A percentile compares a stretch with the other conserved stretches of the same genome.
These are phyloP conservation scores for Picea sitchensis DNA, from an alignment of 75 land plant species.

Conservation along the genomic window DNA sequence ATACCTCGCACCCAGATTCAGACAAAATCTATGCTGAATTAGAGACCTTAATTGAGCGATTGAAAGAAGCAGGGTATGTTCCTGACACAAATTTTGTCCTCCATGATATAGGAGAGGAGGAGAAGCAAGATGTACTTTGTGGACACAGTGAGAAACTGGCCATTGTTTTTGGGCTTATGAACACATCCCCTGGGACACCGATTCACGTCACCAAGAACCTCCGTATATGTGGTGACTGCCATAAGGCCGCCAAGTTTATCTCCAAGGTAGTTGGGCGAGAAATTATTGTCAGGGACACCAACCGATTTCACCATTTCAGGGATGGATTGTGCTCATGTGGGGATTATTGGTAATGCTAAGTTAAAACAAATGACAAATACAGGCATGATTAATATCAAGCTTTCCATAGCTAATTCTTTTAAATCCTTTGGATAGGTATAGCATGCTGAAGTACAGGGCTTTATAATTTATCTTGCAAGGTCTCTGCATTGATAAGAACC, in stretches of 20 bases:
- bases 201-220: constrained; percentile 17
- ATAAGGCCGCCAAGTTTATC: constrained; percentile 14
- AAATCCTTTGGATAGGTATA: too few relatives aligned
- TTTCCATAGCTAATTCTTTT: too few relatives aligned
- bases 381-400: too few relatives aligned
- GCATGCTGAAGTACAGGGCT: too few relatives aligned
- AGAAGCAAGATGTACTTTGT: constrained; percentile 15
- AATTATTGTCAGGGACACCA: constrained; percentile 11
- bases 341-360: constrained; percentile 7
- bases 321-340: constrained; percentile 19
- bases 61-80: not conserved
- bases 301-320: constrained; percentile 12
- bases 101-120: not conserved
- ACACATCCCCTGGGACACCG: constrained; percentile 9
- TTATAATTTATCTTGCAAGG: too few relatives aligned
- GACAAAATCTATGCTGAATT: not conserved
- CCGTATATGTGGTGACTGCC: constrained; percentile 19
- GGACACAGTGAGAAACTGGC: constrained; percentile 24
- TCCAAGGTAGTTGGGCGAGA: constrained; percentile 12
- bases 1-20: not conserved
- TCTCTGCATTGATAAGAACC: too few relatives aligned
- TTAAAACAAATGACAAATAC: too few relatives aligned
- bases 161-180: constrained; percentile 19
- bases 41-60: not conserved
- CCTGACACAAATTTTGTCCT: not conserved